Conservation (phyloP, 148 eudicot genomes). For the Diospyros lotus region DNA sequence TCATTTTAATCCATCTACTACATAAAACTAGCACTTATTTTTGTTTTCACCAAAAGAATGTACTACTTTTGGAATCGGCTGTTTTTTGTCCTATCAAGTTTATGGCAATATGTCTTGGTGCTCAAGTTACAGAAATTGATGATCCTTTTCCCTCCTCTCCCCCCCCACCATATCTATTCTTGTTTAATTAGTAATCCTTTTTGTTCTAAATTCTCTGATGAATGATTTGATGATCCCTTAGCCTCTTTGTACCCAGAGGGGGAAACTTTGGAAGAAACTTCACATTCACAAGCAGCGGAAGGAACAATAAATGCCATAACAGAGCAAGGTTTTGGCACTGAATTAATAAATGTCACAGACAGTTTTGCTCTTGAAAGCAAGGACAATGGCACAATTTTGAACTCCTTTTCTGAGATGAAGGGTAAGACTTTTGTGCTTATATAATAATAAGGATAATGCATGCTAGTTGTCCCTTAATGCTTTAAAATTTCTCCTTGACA, state of each 20-base stretch:
- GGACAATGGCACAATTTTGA: slow-evolving; percentile 12
- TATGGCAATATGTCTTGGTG: slow-evolving; percentile 7
- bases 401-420: slow-evolving; percentile 18
- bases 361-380: slow-evolving; percentile 18
- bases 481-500: too few relatives aligned
- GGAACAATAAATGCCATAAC: slow-evolving; percentile 24
- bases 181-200: slow-evolving; percentile 12
- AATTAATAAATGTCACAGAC: slow-evolving; percentile 14
- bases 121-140: neutral
- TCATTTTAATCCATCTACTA: neutral
- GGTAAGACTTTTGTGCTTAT: slow-evolving; percentile 25
- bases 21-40: neutral
- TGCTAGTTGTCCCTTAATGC: too few relatives aligned
- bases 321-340: slow-evolving; percentile 6
- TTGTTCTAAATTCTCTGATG: slow-evolving; percentile 22
- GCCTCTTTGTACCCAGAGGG: slow-evolving; percentile 23
- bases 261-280: slow-evolving; percentile 14
- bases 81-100: neutral
- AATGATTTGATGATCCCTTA: slow-evolving; percentile 18
- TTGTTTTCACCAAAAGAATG: neutral
- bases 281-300: slow-evolving; percentile 18
- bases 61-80: neutral
- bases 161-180: neutral
- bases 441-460: neutral
- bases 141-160: neutral